Evolutionary conservation across 140 eudicot species (phyloP), one percentile per base, ranked within the genome.

Genomic region (Cichorium intybus): DNA sequence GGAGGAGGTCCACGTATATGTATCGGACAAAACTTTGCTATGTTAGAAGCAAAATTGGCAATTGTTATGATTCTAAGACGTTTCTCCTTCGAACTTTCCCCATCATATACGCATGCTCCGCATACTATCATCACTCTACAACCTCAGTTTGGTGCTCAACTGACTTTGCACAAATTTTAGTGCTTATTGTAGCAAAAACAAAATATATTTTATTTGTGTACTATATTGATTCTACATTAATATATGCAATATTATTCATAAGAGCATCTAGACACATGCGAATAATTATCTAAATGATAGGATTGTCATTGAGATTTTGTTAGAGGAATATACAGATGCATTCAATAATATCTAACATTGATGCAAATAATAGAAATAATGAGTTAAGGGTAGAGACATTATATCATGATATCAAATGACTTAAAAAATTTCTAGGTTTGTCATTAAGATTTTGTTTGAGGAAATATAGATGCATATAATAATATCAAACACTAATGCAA

Each of bases 1-100:
- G 69, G 69, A 64, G 46, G 57, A 14, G 58, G 69, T 4, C 58
- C 69, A 10, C 69, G 69, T 47, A 47, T 47, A 27, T 64, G 58
- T 49, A 18, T 64, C 33, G 69, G 69, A 10, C 69, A 47, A 64
- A 28, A 20, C 21, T 64, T 64, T 27, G 69, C 69, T 16, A 10
- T 46, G 27, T 16, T 62, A 24, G 68, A 62, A 46, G 68, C 68
- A 24, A 62, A 26, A 62, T 18, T 45, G 10, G 56, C 68, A 26
- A 43, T 62, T 3, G 56, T 26, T 45, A 45, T 62, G 68, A 62
- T 62, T 45, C 43, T 62, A 24, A 45, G 27, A 45, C n/a, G 68
- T 10, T 62, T 62, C 43, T 45, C 68, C 2, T 62, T 62, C 15
- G 16, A 62, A 43, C 27, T 62, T 45, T 62, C 68, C 6, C 68